phyloP scores from a whole-genome alignment of 108 stramenopile species.

The Chaetoceros muelleri region DNA sequence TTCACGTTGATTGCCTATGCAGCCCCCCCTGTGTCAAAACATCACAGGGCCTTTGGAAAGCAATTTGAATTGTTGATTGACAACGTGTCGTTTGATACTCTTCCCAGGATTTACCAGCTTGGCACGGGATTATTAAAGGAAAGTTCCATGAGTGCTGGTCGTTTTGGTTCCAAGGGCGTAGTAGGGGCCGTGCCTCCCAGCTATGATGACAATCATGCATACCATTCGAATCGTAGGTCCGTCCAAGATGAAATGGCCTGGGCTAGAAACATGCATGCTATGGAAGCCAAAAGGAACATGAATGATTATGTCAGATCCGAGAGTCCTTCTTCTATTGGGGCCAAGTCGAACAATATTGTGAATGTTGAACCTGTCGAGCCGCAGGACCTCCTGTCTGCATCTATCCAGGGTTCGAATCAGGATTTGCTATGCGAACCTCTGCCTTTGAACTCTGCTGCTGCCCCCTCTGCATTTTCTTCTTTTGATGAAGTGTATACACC shows the following conservation, averaged over 20 bases:
- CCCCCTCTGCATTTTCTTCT: background rate
- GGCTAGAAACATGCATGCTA: background rate
- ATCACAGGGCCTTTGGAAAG: constrained; percentile 18
- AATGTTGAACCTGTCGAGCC: background rate
- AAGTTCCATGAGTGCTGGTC: background rate
- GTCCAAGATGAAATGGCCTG: background rate
- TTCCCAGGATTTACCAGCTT: constrained; percentile 73
- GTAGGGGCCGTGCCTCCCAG: background rate
- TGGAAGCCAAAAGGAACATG: background rate
- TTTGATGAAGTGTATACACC: background rate
- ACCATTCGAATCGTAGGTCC: background rate
- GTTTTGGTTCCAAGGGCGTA: background rate
- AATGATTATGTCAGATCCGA: background rate
- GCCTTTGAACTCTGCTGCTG: too few relatives aligned
- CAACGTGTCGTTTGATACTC: constrained; percentile 55
- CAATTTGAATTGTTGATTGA: constrained; percentile 70
- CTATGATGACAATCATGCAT: background rate
- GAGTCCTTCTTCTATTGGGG: background rate
- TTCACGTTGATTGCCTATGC: constrained; percentile 48
- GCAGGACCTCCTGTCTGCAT: background rate
- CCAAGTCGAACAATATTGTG: background rate
- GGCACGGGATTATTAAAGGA: constrained; percentile 14
- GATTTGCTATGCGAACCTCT: too few relatives aligned
- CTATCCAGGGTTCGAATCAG: background rate
- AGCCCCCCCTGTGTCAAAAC: constrained; percentile 22